Evolutionary conservation across 2,329 filamentous ascomycete genomes (phyloP), one percentile per base, ranked within the genome.

Genomic region (Colletotrichum echinochloae): DNA sequence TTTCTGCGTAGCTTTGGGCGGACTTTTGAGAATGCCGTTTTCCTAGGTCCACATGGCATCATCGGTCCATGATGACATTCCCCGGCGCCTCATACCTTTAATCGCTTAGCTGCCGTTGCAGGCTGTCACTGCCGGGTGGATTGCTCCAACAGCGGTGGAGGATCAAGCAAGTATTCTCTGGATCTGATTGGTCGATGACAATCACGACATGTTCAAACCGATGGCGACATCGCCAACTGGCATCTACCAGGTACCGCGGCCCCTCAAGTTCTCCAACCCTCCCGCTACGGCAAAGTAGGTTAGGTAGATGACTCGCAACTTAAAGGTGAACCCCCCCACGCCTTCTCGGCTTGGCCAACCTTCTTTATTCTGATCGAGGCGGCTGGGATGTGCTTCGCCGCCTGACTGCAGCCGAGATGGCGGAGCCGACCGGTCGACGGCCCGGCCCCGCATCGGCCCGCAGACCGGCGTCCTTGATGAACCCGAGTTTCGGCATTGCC

Each of bases 41-140:
- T 35, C 41, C 37, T 52, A 35, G 67, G 67, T 26, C 5, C 33
- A 23, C 26, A 70, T 70, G 63, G 67, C 67, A 70, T 70, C 67
- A 70, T 70, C 57, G 23, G 20, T 70, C 63, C 51, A 70, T 70
- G 67, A 70, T 70, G 67, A 59, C 67, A 62, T 66, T 62, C 23
- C 26, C 64, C 57, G 23, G 64, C 9, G 35, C n/a, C 56, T 57
- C 51, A 57, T 66, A 52, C 67, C 67, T 46, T 18, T 66, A 46
- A 54, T 54, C 46, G 46, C 51, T 20, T 59, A 67, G 57, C 52
- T 62, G 12, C 64, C 67, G 57, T 61, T 62, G 67, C 37, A 62
- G 35, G 48, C 37, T 52, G 16, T 30, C 37, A 20, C 33, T 44
- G 64, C 28, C 63, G 28, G 52, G 51, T 62, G 51, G 56, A 48